Evolutionary conservation across 306 rosid species (phyloP).

Genomic region (Mimosa bimucronata): DNA sequence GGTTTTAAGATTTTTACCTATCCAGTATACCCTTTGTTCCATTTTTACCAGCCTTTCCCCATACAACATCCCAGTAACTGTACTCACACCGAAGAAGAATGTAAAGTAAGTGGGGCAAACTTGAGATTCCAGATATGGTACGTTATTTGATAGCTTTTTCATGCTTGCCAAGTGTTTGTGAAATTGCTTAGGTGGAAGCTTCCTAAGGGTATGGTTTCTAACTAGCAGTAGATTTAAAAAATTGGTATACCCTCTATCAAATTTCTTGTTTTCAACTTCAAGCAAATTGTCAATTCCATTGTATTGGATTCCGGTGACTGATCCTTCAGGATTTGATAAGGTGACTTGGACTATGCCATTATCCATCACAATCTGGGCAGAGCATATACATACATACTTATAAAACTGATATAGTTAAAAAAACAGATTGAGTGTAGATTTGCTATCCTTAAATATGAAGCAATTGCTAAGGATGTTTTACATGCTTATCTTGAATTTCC

Average conservation of each 20-base stretch:
- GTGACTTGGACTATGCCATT: conserved; percentile 87
- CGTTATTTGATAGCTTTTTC: background rate
- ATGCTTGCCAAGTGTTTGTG: conserved; percentile 30
- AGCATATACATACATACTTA: background rate
- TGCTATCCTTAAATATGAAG: conserved; percentile 33
- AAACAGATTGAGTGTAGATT: background rate
- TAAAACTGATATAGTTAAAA: background rate
- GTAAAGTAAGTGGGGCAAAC: background rate
- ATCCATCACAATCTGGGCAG: conserved; percentile 74
- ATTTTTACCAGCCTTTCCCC: conserved; percentile 42
- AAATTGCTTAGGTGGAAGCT: conserved; percentile 22
- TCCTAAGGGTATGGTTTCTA: background rate
- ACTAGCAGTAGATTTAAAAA: background rate
- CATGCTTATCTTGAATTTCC: conserved; percentile 58
- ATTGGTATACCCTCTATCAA: conserved; percentile 44
- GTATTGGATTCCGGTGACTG: conserved; percentile 74
- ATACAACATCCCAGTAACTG: conserved; percentile 58
- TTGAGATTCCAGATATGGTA: background rate
- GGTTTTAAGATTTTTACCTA: conserved; percentile 37
- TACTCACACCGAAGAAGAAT: background rate
- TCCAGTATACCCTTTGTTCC: conserved; percentile 48
- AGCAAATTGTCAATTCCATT: conserved; percentile 86
- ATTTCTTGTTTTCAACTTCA: conserved; percentile 65
- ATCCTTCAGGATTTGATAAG: conserved; percentile 80
- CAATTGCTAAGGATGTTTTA: conserved; percentile 39